Conservation (phyloP, 106 monocot genomes). For the Dendrobium huoshanense region DNA sequence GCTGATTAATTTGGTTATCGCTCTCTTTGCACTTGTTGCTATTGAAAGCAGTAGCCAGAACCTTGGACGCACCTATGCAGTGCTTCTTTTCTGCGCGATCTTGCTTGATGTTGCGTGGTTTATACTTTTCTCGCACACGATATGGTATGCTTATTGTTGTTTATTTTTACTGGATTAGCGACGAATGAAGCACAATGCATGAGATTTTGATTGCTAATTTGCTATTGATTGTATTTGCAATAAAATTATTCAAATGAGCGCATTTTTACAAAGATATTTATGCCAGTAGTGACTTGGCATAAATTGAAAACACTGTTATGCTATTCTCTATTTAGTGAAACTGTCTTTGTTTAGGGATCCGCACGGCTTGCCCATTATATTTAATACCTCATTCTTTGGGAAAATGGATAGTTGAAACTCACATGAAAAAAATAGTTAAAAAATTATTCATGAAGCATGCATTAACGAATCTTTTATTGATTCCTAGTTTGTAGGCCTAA, state of each 20-base stretch:
- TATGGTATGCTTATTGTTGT: slow-evolving; percentile 38
- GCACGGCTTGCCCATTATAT: not conserved
- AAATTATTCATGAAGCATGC: not conserved
- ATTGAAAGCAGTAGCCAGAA: slow-evolving; percentile 80
- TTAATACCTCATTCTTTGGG: no score
- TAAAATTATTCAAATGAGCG: not conserved
- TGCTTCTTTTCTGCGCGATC: slow-evolving; percentile 47
- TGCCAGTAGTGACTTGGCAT: not conserved
- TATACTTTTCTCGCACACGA: slow-evolving; percentile 44
- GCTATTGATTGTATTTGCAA: not conserved
- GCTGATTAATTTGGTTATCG: slow-evolving; percentile 58
- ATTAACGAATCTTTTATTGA: not conserved
- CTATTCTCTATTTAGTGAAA: not conserved
- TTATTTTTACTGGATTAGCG: not conserved
- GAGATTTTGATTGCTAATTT: not conserved
- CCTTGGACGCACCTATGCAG: slow-evolving; percentile 63
- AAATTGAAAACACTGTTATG: not conserved
- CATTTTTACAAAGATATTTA: not conserved
- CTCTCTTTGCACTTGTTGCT: slow-evolving; percentile 66
- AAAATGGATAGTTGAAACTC: no score
- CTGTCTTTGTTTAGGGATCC: not conserved
- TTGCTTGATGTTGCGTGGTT: slow-evolving; percentile 67
- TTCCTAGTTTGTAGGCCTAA: not conserved
- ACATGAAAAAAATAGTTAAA: not conserved
- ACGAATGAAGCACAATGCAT: not conserved